These are phyloP conservation scores for Penicillium salamii DNA, from an alignment of 495 filamentous ascomycete species.

Conservation along the genomic window DNA sequence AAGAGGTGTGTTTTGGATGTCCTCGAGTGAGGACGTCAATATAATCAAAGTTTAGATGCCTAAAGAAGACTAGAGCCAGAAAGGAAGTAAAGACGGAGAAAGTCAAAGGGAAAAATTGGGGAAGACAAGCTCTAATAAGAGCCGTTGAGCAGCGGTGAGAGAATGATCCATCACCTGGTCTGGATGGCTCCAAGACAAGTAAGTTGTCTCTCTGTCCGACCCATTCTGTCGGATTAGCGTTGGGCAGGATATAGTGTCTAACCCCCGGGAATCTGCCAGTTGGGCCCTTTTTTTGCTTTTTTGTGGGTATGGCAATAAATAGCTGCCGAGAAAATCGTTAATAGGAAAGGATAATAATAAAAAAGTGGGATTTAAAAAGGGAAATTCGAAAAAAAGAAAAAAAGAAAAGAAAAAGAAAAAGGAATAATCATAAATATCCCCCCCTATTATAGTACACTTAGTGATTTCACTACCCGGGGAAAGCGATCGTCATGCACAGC, in stretches of 20 bases:
- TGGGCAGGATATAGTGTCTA: constrained; percentile 23
- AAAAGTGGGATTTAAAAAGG: background rate
- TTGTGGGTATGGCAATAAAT: background rate
- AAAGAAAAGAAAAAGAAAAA: background rate
- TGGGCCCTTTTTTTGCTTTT: constrained; percentile 3
- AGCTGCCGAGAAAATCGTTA: background rate
- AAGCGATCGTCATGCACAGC: constrained; percentile 18
- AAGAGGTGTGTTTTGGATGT: background rate
- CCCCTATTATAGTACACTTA: background rate
- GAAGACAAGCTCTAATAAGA: constrained; percentile 8
- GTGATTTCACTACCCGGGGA: constrained; percentile 1
- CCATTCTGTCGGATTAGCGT: constrained; percentile 21
- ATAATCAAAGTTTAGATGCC: background rate
- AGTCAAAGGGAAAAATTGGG: constrained; percentile 3
- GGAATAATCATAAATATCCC: background rate
- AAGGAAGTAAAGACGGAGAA: constrained; percentile 11
- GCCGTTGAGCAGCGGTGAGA: constrained; percentile 30
- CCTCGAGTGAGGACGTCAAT: background rate
- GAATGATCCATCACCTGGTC: constrained; percentile 25
- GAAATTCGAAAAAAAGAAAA: background rate
- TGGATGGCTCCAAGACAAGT: constrained; percentile 12
- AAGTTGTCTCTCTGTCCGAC: constrained; percentile 23
- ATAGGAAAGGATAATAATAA: background rate
- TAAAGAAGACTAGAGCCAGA: background rate
- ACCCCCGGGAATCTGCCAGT: constrained; percentile 5